These are phyloP conservation scores for Globisporangium cystogenes DNA, from an alignment of 352 stramenopile genomes.

Conservation along the genomic window DNA sequence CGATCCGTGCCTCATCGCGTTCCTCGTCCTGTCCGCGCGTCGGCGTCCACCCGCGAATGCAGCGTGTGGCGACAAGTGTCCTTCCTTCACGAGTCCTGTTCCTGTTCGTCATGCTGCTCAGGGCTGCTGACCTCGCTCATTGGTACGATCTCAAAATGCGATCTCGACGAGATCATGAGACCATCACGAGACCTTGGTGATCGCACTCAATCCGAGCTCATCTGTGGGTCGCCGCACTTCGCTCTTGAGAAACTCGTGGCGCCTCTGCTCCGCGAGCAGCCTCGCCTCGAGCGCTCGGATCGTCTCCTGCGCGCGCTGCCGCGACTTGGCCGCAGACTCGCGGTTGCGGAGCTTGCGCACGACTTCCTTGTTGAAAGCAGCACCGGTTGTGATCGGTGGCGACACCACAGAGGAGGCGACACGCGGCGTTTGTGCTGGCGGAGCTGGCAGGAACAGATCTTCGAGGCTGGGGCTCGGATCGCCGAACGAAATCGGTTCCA, in stretches of 20 bases:
- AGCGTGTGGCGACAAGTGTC: too few relatives aligned
- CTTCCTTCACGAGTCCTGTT: too few relatives aligned
- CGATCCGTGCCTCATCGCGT: neutral
- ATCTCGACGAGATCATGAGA: too few relatives aligned
- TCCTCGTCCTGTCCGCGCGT: neutral
- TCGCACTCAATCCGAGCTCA: neutral
- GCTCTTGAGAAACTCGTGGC: constrained; percentile 1
- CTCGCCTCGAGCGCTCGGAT: constrained; percentile 16
- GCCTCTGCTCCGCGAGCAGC: constrained; percentile 1
- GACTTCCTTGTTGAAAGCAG: constrained; percentile 5
- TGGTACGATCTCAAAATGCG: too few relatives aligned
- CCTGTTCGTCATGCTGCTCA: too few relatives aligned
- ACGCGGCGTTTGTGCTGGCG: too few relatives aligned
- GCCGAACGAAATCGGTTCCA: too few relatives aligned
- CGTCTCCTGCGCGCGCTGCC: constrained; percentile 13
- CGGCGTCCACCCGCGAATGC: neutral
- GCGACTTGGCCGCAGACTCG: constrained; percentile 16
- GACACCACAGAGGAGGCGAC: too few relatives aligned
- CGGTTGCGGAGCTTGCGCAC: constrained; percentile 13
- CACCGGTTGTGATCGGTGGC: too few relatives aligned
- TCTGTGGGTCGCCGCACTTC: constrained; percentile 3
- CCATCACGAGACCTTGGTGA: neutral
- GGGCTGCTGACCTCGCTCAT: too few relatives aligned
- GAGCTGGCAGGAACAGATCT: too few relatives aligned
- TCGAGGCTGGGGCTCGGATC: too few relatives aligned